Evolutionary conservation across 208 protist species (phyloP), one percentile per base, ranked within the genome.

Genomic region (Naegleria fowleri): DNA sequence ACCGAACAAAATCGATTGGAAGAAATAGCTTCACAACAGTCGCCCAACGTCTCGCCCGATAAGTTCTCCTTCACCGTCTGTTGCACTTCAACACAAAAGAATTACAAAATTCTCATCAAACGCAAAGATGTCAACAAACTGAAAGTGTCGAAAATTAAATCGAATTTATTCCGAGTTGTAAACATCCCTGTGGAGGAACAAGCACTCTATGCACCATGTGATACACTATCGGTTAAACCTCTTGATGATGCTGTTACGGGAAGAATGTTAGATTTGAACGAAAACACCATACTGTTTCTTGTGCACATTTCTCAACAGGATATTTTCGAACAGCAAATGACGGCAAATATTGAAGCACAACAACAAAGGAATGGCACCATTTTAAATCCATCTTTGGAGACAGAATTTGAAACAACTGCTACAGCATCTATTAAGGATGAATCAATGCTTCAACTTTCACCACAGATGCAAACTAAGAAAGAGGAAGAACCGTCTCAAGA

Each of bases 61-160:
- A 67, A 67, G 22, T 79, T 86, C 41, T 48, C 33, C 7, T 86
- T 86, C 25, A 51, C 83, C 16, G 83, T 86, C 13, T 86, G 9
- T 86, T 86, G 36, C 5, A 86, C 83, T 0, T 33, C 41, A 29
- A 88, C 13, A 43, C 33, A 88, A 22, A 88, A 58, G 41, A 88
- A 58, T 39, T 88, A 88, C 85, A 88, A 58, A 39, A 39, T 88
- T 15, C n/a, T 58, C 3, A 39, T 88, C 41, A 88, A 88, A 36
- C 16, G 19, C 5, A 88, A 51, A 7, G 85, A 88, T 58, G 22
- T 36, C 9, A n/a, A 16, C 16, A 88, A 88, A 19, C 19, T 88
- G 11, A 48, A 39, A 19, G 41, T 88, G 5, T 25, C 6, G 5
- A 88, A 88, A 58, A 88, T 88, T 38, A 88, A 88, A 58, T 22